Evolutionary conservation across 2,329 filamentous ascomycete genomes (phyloP).

Genomic region (Gnomoniopsis smithogilvyi): DNA sequence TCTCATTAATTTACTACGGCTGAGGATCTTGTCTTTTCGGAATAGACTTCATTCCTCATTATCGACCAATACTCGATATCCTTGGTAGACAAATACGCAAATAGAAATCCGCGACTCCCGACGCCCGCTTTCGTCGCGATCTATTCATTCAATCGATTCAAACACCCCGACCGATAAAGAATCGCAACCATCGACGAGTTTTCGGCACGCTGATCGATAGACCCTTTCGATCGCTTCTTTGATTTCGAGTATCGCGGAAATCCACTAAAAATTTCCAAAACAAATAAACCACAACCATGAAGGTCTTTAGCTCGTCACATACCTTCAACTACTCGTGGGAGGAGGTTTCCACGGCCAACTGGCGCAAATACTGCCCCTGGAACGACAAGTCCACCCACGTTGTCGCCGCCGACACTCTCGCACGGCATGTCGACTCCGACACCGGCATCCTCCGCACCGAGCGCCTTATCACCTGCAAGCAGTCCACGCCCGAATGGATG

Average conservation of each 20-base stretch:
- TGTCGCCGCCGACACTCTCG: slow-evolving; percentile 89
- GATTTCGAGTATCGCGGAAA: neutral
- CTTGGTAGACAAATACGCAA: neutral
- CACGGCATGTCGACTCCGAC: slow-evolving; percentile 56
- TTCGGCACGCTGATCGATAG: neutral
- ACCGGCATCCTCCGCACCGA: slow-evolving; percentile 61
- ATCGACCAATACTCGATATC: neutral
- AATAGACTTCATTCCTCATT: neutral
- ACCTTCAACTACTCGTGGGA: slow-evolving; percentile 99
- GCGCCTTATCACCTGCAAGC: slow-evolving; percentile 60
- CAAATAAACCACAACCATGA: slow-evolving; percentile 7
- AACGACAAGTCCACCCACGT: slow-evolving; percentile 99
- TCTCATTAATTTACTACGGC: slow-evolving; percentile 6
- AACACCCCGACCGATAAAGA: neutral
- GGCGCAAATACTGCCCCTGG: slow-evolving; percentile 98
- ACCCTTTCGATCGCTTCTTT: neutral
- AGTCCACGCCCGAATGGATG: slow-evolving; percentile 73
- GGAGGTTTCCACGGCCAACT: slow-evolving; percentile 95
- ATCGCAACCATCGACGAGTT: neutral
- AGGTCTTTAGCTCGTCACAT: slow-evolving; percentile 82
- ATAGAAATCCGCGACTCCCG: neutral
- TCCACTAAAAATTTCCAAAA: neutral
- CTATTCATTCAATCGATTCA: no score
- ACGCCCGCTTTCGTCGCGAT: neutral
- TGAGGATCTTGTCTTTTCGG: neutral